Conservation (phyloP, 345 rosid species). For the Lenwebbia sp. region DNA sequence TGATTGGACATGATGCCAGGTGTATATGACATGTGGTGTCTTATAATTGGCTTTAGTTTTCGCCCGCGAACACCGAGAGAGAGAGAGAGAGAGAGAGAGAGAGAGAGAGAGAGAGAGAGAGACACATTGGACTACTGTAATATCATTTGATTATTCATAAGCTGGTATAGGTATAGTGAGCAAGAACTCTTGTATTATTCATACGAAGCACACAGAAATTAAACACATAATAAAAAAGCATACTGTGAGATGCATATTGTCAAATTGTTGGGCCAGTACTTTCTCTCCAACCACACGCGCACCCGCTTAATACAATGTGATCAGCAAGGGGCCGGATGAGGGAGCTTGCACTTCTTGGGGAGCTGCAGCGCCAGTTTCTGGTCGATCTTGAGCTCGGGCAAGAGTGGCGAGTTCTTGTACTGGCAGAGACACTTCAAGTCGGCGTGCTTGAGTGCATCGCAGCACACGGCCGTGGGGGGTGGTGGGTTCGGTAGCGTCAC, state of each 20-base stretch:
- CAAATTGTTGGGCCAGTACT: neutral
- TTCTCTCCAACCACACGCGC: neutral
- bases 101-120: too few species aligned
- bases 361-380: conserved; percentile 45
- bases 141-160: neutral
- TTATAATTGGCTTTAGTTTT: too few species aligned
- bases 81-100: too few species aligned
- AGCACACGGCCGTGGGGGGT: conserved; percentile 20
- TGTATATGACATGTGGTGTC: too few species aligned
- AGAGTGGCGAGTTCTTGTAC: conserved; percentile 27
- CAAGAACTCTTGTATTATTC: neutral
- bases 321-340: conserved; percentile 24
- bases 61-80: too few species aligned
- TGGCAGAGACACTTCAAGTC: conserved; percentile 34
- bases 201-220: neutral
- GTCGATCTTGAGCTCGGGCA: conserved; percentile 39
- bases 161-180: neutral
- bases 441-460: conserved; percentile 25
- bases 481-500: conserved; percentile 34
- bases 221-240: neutral
- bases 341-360: conserved; percentile 35
- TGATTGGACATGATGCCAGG: too few species aligned
- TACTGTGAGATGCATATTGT: neutral
- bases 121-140: too few species aligned
- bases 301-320: neutral